A percentile compares a stretch with the other conserved stretches of the same genome.
These are phyloP conservation scores for Aspergillus novoparasiticus DNA, from an alignment of 2,329 filamentous ascomycete genomes.

Conservation along the genomic window DNA sequence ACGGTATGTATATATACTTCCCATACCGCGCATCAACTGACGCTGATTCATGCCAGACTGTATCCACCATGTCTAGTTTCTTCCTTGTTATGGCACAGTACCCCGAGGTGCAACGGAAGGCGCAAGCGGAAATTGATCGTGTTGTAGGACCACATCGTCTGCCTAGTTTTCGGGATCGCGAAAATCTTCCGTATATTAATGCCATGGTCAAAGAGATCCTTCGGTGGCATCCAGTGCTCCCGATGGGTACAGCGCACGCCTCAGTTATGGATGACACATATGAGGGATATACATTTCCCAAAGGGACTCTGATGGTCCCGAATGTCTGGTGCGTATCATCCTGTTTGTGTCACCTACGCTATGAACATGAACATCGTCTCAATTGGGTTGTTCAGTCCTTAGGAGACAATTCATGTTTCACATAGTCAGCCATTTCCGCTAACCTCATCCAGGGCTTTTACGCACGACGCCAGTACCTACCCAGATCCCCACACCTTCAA, in stretches of 20 bases:
- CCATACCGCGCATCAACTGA: background rate
- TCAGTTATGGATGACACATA: constrained; percentile 29
- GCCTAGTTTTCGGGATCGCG: constrained; percentile 40
- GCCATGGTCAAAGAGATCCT: constrained; percentile 40
- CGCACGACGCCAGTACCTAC: constrained; percentile 41
- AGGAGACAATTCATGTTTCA: too few species aligned
- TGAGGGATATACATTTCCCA: constrained; percentile 32
- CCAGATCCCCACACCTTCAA: constrained; percentile 42
- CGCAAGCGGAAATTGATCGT: constrained; percentile 46
- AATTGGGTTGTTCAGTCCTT: background rate
- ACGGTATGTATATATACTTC: constrained; percentile 29
- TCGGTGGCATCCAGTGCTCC: constrained; percentile 37
- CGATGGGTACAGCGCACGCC: constrained; percentile 33
- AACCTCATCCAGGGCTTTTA: constrained; percentile 38
- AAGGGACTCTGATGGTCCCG: constrained; percentile 36
- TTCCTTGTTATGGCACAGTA: constrained; percentile 56
- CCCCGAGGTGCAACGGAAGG: constrained; percentile 54
- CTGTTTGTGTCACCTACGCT: background rate
- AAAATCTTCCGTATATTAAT: constrained; percentile 37
- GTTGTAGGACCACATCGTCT: constrained; percentile 36
- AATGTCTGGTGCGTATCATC: constrained; percentile 39
- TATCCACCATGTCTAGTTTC: constrained; percentile 46
- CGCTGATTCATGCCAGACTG: constrained; percentile 35
- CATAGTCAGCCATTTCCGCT: background rate
- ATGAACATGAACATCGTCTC: background rate